Conservation (phyloP, 169 alveolate species). For the Fabrea salina region DNA sequence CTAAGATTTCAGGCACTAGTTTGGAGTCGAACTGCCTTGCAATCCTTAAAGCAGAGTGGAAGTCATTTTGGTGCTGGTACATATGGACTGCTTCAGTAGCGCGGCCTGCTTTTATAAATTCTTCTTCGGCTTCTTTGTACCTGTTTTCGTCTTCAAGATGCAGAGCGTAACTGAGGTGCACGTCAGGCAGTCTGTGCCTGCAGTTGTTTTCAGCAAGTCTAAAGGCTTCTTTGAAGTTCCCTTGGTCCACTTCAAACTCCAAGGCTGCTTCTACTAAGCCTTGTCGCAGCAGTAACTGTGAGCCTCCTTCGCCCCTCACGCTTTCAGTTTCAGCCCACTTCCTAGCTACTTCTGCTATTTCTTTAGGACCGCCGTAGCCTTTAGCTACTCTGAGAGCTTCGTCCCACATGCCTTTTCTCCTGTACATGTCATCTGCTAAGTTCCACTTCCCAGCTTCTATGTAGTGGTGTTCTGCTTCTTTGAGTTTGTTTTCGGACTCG, state of each 20-base stretch:
- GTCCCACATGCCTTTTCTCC: conserved; percentile 86
- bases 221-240: conserved; percentile 88
- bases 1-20: conserved; percentile 71
- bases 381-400: conserved; percentile 92
- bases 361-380: conserved; percentile 88
- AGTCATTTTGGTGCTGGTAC: conserved; percentile 89
- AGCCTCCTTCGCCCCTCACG: conserved; percentile 64
- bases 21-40: conserved; percentile 85
- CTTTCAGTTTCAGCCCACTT: conserved; percentile 84
- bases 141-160: conserved; percentile 86
- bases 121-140: conserved; percentile 89
- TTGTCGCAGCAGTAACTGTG: conserved; percentile 64
- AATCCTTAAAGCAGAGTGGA: conserved; percentile 87
- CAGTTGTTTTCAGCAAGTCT: conserved; percentile 84
- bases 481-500: conserved; percentile 83
- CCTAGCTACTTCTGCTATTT: conserved; percentile 85
- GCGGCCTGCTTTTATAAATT: conserved; percentile 86
- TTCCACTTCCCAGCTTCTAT: conserved; percentile 88
- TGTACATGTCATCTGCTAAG: conserved; percentile 89
- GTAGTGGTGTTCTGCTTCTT: conserved; percentile 86
- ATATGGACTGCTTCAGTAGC: conserved; percentile 92
- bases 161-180: conserved; percentile 86
- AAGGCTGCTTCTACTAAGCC: conserved; percentile 87
- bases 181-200: conserved; percentile 85
- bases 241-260: conserved; percentile 84